Percentiles rank a stretch among this genome's conserved stretches.
phyloP scores from a whole-genome alignment of 352 stramenopile species.

The Chrysophaeum taylorii region DNA sequence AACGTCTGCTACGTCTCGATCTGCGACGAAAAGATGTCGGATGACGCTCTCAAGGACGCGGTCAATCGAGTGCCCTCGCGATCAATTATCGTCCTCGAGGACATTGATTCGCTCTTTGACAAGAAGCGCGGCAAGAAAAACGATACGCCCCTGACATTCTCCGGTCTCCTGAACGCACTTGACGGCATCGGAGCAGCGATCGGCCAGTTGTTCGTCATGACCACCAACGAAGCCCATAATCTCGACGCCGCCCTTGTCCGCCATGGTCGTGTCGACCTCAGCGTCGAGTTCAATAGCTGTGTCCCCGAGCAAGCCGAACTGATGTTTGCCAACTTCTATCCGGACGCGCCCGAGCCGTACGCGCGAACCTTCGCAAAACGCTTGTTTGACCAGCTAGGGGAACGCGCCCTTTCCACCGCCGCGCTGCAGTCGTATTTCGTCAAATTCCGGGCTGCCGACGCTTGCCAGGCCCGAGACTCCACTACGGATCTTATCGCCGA shows the following conservation, averaged over 20 bases:
- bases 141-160: slow-evolving; percentile 17
- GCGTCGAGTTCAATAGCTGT: not conserved
- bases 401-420: slow-evolving; percentile 2
- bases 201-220: slow-evolving; percentile 14
- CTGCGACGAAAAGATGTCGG: slow-evolving; percentile 7
- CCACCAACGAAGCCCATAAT: slow-evolving; percentile 13
- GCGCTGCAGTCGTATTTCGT: slow-evolving; percentile 15
- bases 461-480: not conserved
- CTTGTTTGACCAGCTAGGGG: not conserved
- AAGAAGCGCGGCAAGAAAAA: slow-evolving; percentile 13
- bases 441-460: not conserved
- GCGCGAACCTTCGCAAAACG: not conserved
- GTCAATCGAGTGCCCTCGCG: slow-evolving; percentile 3
- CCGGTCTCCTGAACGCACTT: slow-evolving; percentile 14
- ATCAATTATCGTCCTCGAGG: slow-evolving; percentile 14
- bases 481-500: not conserved
- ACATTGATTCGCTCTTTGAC: slow-evolving; percentile 14
- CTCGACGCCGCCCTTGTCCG: slow-evolving; percentile 16
- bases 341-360: not conserved
- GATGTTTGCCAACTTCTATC: slow-evolving; percentile 16
- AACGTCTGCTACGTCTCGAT: slow-evolving; percentile 11
- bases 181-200: slow-evolving; percentile 8
- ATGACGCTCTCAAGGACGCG: slow-evolving; percentile 8
- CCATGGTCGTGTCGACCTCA: slow-evolving; percentile 15
- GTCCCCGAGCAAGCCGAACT: not conserved